Conservation (phyloP, 2,329 filamentous ascomycete species). For the Fusarium xyrophilum region DNA sequence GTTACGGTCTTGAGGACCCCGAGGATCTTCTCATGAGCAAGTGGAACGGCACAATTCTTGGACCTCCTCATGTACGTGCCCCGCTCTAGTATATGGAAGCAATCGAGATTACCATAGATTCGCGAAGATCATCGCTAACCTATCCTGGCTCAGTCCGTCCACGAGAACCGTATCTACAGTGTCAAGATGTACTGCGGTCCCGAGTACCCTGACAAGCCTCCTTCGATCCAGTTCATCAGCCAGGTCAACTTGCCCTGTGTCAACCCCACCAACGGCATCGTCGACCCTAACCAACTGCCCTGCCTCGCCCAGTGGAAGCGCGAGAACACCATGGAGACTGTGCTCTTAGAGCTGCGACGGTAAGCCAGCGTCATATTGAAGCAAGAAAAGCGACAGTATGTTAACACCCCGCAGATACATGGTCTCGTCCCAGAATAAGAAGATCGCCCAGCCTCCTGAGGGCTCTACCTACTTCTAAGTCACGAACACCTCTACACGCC, state of each 20-base stretch:
- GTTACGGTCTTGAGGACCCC: conserved; percentile 91
- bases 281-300: conserved; percentile 82
- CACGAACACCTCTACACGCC: neutral
- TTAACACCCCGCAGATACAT: conserved; percentile 71
- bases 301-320: conserved; percentile 91
- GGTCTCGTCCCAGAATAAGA: conserved; percentile 91
- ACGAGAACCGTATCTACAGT: conserved; percentile 99
- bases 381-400: neutral
- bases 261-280: conserved; percentile 77
- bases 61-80: conserved; percentile 84
- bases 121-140: conserved; percentile 12
- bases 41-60: conserved; percentile 98
- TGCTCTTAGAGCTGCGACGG: conserved; percentile 85
- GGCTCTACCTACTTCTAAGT: conserved; percentile 63
- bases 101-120: neutral
- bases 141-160: conserved; percentile 70
- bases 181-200: conserved; percentile 94
- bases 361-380: conserved; percentile 45
- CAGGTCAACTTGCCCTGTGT: conserved; percentile 98
- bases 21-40: conserved; percentile 97
- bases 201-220: conserved; percentile 87
- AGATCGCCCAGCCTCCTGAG: conserved; percentile 91
- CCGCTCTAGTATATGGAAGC: neutral
- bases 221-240: conserved; percentile 89
- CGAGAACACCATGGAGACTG: conserved; percentile 93